Base-by-base conservation (phyloP, 2,329 filamentous ascomycete genomes). In the Karstenula rhodostoma region DNA sequence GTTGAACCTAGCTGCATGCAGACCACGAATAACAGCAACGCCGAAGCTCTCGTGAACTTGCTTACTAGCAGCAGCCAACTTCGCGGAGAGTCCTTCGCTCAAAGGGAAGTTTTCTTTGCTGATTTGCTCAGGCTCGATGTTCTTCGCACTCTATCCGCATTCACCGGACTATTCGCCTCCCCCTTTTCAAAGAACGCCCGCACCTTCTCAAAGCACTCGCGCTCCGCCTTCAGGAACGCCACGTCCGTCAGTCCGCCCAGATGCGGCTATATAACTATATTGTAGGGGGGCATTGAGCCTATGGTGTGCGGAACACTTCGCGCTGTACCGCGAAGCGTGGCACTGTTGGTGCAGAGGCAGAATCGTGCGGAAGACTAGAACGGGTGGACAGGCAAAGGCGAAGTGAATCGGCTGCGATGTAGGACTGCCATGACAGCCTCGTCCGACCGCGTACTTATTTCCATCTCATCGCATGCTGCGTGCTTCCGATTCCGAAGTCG, bases 161-260 rank as follows among this genome's bases (percentile, higher is more conserved):
- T 23, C 1, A 23, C 42, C 4, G 42, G 42, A 44, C 19, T 22
- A 1, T 12, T 23, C 42, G 42, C 19, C 42, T 44, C 9, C 29
- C 49, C 49, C 33, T 22, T 23, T 17, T 23, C 37, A 32, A 55
- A 81, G 13, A 79, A 71, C 0, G 77, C 73, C 60, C 67, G 72
- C 15, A 83, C 76, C 49, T 83, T 83, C 64, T 82, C 82, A 58
- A 83, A 81, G 47, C 78, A 80, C 62, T 83, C 81, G 50, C 68
- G 69, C 55, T 83, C 79, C 0, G 79, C 78, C 60, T 77, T 79
- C 22, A 75, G 70, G 4, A 76, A 81, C 0, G 81, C 80, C 46
- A 76, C 58, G 17, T 82, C 78, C 0, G 81, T 83, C 59, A 80
- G 56, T 0, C 80, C 80, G 0, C 78, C 82, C 33, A 82, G 58